A percentile compares a stretch with the other conserved stretches of the same genome.
Evolutionary conservation across 768 basidiomycete genomes (phyloP).

Genomic region (Hemileccinum rubropunctum): DNA sequence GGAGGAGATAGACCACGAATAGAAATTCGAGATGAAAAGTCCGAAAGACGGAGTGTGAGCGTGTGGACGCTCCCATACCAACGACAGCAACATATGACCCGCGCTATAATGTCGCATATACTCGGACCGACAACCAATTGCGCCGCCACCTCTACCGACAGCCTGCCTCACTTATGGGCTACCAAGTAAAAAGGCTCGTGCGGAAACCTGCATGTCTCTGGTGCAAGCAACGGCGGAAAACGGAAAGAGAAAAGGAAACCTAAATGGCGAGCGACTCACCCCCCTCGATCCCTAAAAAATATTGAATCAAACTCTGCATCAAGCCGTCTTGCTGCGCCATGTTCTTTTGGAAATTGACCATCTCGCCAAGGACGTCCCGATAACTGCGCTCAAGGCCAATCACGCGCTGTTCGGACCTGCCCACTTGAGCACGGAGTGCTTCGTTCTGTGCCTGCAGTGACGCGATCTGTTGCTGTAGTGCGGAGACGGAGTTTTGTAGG

Average conservation of each 20-base stretch:
- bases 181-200: too few relatives aligned
- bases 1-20: background rate
- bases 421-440: conserved; percentile 28
- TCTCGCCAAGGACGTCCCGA: conserved; percentile 65
- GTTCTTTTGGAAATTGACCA: conserved; percentile 69
- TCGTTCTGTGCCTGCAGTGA: conserved; percentile 31
- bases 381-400: conserved; percentile 61
- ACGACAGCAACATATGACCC: background rate
- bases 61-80: background rate
- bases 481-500: conserved; percentile 25
- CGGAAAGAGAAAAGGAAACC: background rate
- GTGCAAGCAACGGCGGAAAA: background rate
- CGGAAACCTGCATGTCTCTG: too few relatives aligned
- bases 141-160: background rate
- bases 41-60: too few relatives aligned
- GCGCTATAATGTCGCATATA: background rate
- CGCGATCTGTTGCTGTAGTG: conserved; percentile 28
- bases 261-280: conserved; percentile 38
- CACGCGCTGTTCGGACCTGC: conserved; percentile 48
- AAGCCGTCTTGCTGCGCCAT: conserved; percentile 84
- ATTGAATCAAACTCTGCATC: conserved; percentile 78
- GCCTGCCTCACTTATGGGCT: background rate
- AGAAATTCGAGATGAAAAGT: background rate
- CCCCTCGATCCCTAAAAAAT: conserved; percentile 71
- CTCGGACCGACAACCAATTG: background rate